Conservation (phyloP, 495 filamentous ascomycete genomes). For the Bryoglossum gracile region DNA sequence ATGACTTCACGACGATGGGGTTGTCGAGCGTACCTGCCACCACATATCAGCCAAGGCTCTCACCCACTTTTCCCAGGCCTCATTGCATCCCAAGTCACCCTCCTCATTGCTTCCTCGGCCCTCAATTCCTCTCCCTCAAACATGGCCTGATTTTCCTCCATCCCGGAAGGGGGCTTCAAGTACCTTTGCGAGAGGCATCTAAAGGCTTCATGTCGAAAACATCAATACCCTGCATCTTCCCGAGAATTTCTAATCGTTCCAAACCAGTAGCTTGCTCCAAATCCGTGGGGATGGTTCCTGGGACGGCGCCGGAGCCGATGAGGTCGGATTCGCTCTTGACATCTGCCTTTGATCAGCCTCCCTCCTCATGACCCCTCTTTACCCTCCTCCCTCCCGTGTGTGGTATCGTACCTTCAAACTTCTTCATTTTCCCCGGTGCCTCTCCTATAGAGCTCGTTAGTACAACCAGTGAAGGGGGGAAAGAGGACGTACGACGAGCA, state of each 20-base stretch:
- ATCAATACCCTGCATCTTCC: conserved; percentile 98
- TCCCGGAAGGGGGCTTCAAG: no score
- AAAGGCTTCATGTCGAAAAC: conserved; percentile 98
- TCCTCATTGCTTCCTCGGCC: background rate
- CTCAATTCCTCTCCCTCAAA: background rate
- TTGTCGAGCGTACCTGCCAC: conserved; percentile 72
- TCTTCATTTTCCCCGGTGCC: conserved; percentile 24
- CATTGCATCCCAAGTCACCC: background rate
- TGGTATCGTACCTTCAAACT: conserved; percentile 21
- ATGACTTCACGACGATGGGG: conserved; percentile 82
- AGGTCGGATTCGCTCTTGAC: conserved; percentile 78
- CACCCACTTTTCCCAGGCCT: no score
- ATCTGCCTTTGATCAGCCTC: conserved; percentile 46
- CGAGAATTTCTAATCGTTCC: conserved; percentile 95
- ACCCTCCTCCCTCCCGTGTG: background rate
- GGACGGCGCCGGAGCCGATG: conserved; percentile 66
- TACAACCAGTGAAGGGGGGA: background rate
- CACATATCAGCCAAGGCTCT: no score
- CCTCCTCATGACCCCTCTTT: background rate
- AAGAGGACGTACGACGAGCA: conserved; percentile 46
- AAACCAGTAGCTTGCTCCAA: conserved; percentile 91
- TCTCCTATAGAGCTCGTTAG: conserved; percentile 15
- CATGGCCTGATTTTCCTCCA: conserved; percentile 15
- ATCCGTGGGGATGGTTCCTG: conserved; percentile 86
- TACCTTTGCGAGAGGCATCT: conserved; percentile 81